These are phyloP conservation scores for Mortierella hygrophila DNA, from an alignment of 192 early-diverging fungal species.

Conservation along the genomic window DNA sequence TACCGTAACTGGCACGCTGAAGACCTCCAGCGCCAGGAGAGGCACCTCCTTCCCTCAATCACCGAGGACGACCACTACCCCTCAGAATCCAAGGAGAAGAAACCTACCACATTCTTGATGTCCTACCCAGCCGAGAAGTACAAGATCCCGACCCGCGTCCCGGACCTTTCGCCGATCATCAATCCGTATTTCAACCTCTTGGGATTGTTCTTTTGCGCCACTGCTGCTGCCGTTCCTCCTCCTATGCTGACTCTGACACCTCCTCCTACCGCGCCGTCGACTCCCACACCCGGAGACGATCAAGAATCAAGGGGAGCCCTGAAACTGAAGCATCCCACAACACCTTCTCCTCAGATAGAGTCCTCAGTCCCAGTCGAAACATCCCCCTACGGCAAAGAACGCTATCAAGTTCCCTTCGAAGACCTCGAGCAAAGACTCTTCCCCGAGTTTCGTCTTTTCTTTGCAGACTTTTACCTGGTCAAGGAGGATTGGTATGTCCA, in stretches of 20 bases:
- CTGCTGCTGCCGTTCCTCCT: background rate
- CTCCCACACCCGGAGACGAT: background rate
- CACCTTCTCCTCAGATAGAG: too few relatives aligned
- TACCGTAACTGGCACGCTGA: background rate
- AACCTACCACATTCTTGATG: background rate
- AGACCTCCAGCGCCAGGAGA: background rate
- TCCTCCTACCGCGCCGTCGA: too few relatives aligned
- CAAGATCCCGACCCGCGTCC: background rate
- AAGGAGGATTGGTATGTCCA: slow-evolving; percentile 13
- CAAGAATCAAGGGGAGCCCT: background rate
- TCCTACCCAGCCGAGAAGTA: slow-evolving; percentile 1
- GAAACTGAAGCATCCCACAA: background rate
- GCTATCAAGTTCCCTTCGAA: background rate
- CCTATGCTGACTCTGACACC: background rate
- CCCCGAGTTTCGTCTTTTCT: background rate
- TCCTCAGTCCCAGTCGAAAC: background rate
- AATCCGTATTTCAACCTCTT: background rate
- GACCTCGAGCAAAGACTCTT: background rate
- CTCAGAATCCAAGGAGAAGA: background rate
- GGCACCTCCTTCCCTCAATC: background rate
- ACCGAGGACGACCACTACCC: background rate
- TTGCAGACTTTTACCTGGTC: slow-evolving; percentile 10
- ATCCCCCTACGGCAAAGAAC: slow-evolving; percentile 1
- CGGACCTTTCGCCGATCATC: background rate
- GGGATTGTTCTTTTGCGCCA: background rate